These are phyloP conservation scores for Metschnikowia anglica DNA, from an alignment of 805 yeast genomes.

Conservation along the genomic window DNA sequence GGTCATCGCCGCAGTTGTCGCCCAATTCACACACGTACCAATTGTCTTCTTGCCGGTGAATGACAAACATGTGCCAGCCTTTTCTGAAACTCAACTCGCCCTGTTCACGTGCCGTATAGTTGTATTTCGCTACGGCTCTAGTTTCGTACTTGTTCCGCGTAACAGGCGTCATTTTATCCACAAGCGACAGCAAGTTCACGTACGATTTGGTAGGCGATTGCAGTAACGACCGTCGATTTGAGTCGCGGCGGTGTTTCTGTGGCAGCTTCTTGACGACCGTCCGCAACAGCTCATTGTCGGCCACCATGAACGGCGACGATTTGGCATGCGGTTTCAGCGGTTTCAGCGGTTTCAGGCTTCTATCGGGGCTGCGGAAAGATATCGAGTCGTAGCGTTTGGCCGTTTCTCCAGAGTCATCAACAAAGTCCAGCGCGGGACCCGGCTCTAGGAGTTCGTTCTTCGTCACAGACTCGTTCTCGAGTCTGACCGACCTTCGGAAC, in stretches of 20 bases:
- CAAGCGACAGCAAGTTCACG: slow-evolving; percentile 31
- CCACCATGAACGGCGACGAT: background rate
- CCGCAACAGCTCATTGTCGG: slow-evolving; percentile 9
- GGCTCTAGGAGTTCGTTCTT: background rate
- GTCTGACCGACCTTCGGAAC: slow-evolving; percentile 40
- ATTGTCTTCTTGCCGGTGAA: slow-evolving; percentile 44
- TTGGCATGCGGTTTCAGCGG: slow-evolving; percentile 1
- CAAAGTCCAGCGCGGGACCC: slow-evolving; percentile 29
- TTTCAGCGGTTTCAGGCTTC: background rate
- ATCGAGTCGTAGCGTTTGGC: slow-evolving; percentile 40
- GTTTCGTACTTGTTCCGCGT: slow-evolving; percentile 30
- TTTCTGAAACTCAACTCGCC: slow-evolving; percentile 43
- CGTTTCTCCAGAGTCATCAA: slow-evolving; percentile 37
- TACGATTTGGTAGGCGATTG: slow-evolving; percentile 37
- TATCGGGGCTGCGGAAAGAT: slow-evolving; percentile 19
- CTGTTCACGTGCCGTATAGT: slow-evolving; percentile 40
- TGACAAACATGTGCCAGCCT: slow-evolving; percentile 42
- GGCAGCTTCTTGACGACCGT: slow-evolving; percentile 12
- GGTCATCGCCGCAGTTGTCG: slow-evolving; percentile 29
- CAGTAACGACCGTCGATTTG: slow-evolving; percentile 27
- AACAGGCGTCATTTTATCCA: slow-evolving; percentile 32
- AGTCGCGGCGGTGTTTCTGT: background rate
- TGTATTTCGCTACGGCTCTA: slow-evolving; percentile 41
- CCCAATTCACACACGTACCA: slow-evolving; percentile 47
- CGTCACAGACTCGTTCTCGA: background rate